Base-by-base conservation (phyloP, 495 filamentous ascomycete species). In the Lasiosphaeris hirsuta region DNA sequence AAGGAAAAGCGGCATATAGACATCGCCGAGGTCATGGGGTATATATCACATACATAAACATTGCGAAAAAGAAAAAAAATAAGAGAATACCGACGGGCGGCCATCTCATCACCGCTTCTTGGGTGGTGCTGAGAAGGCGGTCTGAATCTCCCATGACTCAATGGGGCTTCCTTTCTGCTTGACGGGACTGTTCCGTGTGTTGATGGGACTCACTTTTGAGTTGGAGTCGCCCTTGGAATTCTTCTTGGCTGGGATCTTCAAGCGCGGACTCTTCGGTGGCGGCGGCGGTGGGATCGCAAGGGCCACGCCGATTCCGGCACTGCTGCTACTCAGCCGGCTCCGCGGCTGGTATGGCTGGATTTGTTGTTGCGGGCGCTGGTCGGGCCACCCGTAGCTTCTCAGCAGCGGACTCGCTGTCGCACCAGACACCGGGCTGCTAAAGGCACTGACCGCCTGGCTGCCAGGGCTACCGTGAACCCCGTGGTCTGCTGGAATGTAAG, bases 401-500 rank as follows among this genome's bases (percentile, higher is more conserved):
- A 75, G 30, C 10, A 72, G 55, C 0, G 74, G 74, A 7, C 70
- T 75, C 14, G 63, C 58, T 0, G 71, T 69, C 18, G 68, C 65
- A 0, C 60, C 69, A 0, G 71, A 69, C 1, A 56, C 63, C 8
- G 75, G 69, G 33, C 72, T 74, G 35, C 51, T 66, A 43, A 61
- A 62, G 13, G 52, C 60, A 64, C 23, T 63, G 61, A 57, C 17
- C 48, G 59, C 10, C 60, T 40, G 50, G 48, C 53, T 38, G 56
- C 40, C 58, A 44, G 10, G 60, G 38, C 35, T 60, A 50, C 46
- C 62, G 13, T 58, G 54, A 13, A 71, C 53, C 17, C 66, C 68
- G 59, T 76, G 70, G 34, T 76, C 75, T n/a, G 72, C 63, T 1
- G 74, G 75, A 11, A 71, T 66, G 49, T 78, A 78, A 4, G 68